Conservation (phyloP, 2,329 filamentous ascomycete species). For the Ophiobolus disseminans region DNA sequence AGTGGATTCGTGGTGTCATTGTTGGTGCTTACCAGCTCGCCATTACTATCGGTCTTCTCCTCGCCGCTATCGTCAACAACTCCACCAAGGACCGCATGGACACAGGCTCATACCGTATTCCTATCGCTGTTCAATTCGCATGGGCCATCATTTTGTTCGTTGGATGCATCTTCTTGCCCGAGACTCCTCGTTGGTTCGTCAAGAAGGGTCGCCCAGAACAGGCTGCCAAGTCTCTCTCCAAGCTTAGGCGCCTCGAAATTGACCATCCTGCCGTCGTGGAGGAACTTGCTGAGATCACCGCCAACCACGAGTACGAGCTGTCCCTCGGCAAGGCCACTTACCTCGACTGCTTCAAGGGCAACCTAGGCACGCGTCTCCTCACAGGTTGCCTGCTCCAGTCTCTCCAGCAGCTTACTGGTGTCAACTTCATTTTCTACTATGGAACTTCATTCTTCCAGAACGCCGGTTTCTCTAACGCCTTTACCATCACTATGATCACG, state of each 20-base stretch:
- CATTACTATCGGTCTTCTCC: constrained; percentile 74
- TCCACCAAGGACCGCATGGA: constrained; percentile 64
- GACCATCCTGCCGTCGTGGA: constrained; percentile 66
- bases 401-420: constrained; percentile 74
- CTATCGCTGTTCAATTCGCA: constrained; percentile 75
- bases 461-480: constrained; percentile 58
- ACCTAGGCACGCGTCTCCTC: constrained; percentile 66
- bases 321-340: constrained; percentile 60
- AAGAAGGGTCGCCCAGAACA: constrained; percentile 67
- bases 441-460: constrained; percentile 52
- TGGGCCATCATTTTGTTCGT: constrained; percentile 74
- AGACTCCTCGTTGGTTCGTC: constrained; percentile 77
- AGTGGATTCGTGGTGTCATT: constrained; percentile 75
- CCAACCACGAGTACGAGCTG: constrained; percentile 78
- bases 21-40: constrained; percentile 74
- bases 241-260: constrained; percentile 66
- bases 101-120: constrained; percentile 75
- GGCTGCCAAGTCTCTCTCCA: constrained; percentile 68
- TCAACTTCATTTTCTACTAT: constrained; percentile 55
- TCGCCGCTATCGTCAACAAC: constrained; percentile 72
- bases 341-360: constrained; percentile 56
- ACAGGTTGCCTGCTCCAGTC: constrained; percentile 79
- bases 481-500: constrained; percentile 75
- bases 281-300: constrained; percentile 68
- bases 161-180: constrained; percentile 69